Evolutionary conservation across 2,329 filamentous ascomycete genomes (phyloP), one percentile per base, ranked within the genome.

Genomic region (Trichoderma sp.): DNA sequence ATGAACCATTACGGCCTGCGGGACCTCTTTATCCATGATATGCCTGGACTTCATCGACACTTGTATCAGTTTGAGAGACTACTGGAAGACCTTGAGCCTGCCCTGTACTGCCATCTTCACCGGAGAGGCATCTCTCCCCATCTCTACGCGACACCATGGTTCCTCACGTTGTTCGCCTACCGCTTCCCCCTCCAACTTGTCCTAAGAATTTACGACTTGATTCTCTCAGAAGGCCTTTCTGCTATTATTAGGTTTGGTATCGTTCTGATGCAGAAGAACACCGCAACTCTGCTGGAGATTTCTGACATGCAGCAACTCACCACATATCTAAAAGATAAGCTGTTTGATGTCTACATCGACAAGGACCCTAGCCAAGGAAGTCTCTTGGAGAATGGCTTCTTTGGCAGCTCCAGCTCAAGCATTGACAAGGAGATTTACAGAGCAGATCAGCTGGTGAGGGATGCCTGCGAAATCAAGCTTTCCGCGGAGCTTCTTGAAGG

Each of bases 271-370:
- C 93, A 96, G 78, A 97, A 97, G 83, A 99, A 99, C 79, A 89
- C 92, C 0, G 83, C 91, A 26, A 87, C 91, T 0, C 84, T 99
- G 6, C 86, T 98, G 47, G 89, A 83, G 26, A 95, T 98, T 88
- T 92, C 92, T 56, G 96, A 98, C 78, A 98, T 99, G 94, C 87
- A 91, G 63, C 90, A 93, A 56, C 86, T 99, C 63, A 97, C 94
- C 0, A 92, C 88, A 4, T 98, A 97, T 83, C 86, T 99, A 30
- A 97, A 98, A 80, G 96, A 99, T 81, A 93, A 92, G 75, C 79
- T 99, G 0, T 99, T 99, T 75, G 96, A 99, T 78, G 94, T 94
- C 51, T 99, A 99, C 81, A 98, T 99, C 74, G 96, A 99, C 82
- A 93, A 94, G 76, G 89, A 94, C 8, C 96, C 96, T 0, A 97